A percentile compares a stretch with the other conserved stretches of the same genome.
These are phyloP conservation scores for Athelia psychrophila DNA, from an alignment of 1,284 basidiomycete genomes.

Conservation along the genomic window DNA sequence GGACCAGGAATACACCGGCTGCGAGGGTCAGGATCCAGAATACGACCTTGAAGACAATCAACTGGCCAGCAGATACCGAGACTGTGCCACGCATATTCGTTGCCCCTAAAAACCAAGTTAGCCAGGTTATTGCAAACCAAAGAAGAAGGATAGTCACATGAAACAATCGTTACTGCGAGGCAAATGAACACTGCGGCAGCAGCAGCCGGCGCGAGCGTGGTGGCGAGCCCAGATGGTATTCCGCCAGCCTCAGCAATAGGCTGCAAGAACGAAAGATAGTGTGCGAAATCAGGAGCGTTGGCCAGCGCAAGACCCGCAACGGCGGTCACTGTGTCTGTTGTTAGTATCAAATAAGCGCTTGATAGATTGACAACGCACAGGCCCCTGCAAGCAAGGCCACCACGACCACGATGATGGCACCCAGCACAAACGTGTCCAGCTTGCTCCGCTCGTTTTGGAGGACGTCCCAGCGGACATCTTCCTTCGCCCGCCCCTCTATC, in stretches of 20 bases:
- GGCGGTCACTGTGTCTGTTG: slow-evolving; percentile 52
- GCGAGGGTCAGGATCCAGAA: slow-evolving; percentile 60
- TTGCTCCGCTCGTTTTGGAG: slow-evolving; percentile 55
- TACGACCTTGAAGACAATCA: slow-evolving; percentile 65
- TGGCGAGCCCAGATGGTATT: slow-evolving; percentile 62
- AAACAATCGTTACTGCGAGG: slow-evolving; percentile 50
- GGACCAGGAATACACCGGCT: slow-evolving; percentile 59
- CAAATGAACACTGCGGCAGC: slow-evolving; percentile 55
- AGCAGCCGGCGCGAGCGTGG: slow-evolving; percentile 64
- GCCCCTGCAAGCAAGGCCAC: slow-evolving; percentile 52
- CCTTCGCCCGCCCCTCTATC: slow-evolving; percentile 75
- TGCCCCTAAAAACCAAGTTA: slow-evolving; percentile 33
- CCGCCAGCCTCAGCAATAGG: slow-evolving; percentile 46
- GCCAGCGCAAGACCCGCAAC: slow-evolving; percentile 65
- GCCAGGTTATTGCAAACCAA: slow-evolving; percentile 1
- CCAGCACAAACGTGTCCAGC: slow-evolving; percentile 46
- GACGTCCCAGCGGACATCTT: slow-evolving; percentile 79
- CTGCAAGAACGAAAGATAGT: slow-evolving; percentile 65
- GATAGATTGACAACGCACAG: slow-evolving; percentile 44
- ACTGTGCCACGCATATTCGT: slow-evolving; percentile 51
- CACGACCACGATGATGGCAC: slow-evolving; percentile 50
- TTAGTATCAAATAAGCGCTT: slow-evolving; percentile 13
- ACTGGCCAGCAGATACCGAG: slow-evolving; percentile 58
- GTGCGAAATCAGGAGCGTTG: slow-evolving; percentile 66
- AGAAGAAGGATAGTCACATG: slow-evolving; percentile 43